These are phyloP conservation scores for Macrolepiota fuliginosa DNA, from an alignment of 768 basidiomycete genomes.

Conservation along the genomic window DNA sequence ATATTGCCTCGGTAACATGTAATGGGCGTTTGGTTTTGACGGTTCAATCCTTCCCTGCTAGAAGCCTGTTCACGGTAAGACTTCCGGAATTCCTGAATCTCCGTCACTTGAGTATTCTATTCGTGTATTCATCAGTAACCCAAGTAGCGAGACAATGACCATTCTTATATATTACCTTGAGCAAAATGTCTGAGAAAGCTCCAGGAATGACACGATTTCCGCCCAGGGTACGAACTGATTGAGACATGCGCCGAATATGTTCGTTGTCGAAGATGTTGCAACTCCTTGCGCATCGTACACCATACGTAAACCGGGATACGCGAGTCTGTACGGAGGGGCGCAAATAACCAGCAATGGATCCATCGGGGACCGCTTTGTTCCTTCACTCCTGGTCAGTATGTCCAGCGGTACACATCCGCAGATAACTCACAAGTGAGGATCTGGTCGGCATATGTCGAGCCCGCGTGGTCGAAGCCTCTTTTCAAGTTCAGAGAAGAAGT, in stretches of 20 bases:
- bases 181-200: conserved; percentile 9
- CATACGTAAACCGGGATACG: conserved; percentile 25
- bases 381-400: conserved; percentile 13
- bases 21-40: not conserved
- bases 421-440: conserved; percentile 14
- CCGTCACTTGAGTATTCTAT: conserved; percentile 19
- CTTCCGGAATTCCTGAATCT: conserved; percentile 19
- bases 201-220: conserved; percentile 9
- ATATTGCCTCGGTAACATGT: conserved; percentile 18
- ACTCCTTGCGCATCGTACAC: conserved; percentile 17
- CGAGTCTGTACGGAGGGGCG: conserved; percentile 1
- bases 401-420: not conserved
- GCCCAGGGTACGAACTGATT: not conserved
- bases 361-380: conserved; percentile 30
- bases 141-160: not conserved
- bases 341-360: conserved; percentile 26
- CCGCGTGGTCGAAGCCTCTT: conserved; percentile 5
- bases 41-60: conserved; percentile 10
- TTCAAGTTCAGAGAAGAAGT: conserved; percentile 18
- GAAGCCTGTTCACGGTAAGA: conserved; percentile 16
- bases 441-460: conserved; percentile 13
- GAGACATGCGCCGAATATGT: conserved; percentile 19
- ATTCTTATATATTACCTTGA: not conserved
- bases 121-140: not conserved
- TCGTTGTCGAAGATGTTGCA: too few relatives aligned